Percentiles rank a stretch among this genome's conserved stretches.
Conservation (phyloP, 768 basidiomycete species). For the Naganishia kalamii region DNA sequence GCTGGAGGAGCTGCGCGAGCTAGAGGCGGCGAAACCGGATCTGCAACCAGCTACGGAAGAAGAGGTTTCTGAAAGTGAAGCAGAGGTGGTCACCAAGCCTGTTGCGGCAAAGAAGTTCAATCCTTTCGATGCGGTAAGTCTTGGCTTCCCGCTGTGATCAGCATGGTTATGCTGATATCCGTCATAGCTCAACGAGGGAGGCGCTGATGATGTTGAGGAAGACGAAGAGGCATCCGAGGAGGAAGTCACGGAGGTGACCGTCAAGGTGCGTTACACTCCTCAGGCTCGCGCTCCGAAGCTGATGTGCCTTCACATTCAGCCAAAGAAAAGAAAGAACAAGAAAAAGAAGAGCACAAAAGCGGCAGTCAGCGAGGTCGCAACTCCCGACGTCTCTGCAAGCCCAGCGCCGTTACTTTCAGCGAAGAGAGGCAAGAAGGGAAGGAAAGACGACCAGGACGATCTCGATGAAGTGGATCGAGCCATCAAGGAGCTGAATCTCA, state of each 20-base stretch:
- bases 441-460: conserved; percentile 29
- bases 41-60: conserved; percentile 1
- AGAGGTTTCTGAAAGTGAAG: not conserved
- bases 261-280: conserved; percentile 29
- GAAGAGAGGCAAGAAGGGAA: conserved; percentile 53
- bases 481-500: conserved; percentile 72
- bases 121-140: conserved; percentile 42
- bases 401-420: not conserved
- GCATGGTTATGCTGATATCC: not conserved
- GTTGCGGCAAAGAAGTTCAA: conserved; percentile 26
- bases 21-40: conserved; percentile 28
- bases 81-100: conserved; percentile 19
- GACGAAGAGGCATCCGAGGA: conserved; percentile 31
- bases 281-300: not conserved
- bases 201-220: conserved; percentile 28
- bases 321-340: conserved; percentile 63
- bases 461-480: conserved; percentile 76
- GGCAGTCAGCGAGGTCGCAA: conserved; percentile 54
- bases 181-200: conserved; percentile 22
- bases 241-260: conserved; percentile 24
- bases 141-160: not conserved
- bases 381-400: conserved; percentile 54
- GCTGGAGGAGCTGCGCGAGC: conserved; percentile 66
- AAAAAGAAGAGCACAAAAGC: conserved; percentile 70
- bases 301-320: conserved; percentile 6